Percentiles rank a stretch among this genome's conserved stretches.
Conservation (phyloP, 225 moss, liverwort and hornwort genomes). For the Thuidium tamariscinum region DNA sequence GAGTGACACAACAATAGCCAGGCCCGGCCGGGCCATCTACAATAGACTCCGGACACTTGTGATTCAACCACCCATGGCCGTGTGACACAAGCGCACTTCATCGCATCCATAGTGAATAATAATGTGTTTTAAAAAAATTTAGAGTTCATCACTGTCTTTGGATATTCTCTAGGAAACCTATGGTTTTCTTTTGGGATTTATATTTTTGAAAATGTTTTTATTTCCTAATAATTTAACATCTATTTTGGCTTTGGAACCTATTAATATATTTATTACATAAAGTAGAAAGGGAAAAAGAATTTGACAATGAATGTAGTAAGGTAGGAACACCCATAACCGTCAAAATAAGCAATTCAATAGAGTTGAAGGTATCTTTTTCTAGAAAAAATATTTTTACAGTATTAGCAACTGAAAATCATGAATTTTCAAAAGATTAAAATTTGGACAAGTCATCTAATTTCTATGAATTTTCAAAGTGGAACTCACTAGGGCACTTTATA, state of each 20-base stretch:
- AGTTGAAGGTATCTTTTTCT: no score
- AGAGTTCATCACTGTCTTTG: neutral
- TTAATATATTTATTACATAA: neutral
- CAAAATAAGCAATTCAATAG: no score
- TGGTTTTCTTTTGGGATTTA: neutral
- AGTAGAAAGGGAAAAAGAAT: neutral
- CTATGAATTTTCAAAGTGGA: no score
- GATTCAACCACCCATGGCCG: no score
- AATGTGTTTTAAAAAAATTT: neutral
- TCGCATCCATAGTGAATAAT: neutral
- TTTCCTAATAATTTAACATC: neutral
- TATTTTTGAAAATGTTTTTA: neutral
- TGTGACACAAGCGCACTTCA: neutral
- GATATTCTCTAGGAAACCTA: neutral
- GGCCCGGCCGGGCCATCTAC: no score
- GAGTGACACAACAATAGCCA: neutral
- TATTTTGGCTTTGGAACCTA: neutral
- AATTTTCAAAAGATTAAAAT: no score
- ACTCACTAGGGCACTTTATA: no score
- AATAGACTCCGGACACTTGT: no score
- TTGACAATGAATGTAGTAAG: neutral
- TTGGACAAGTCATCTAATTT: no score
- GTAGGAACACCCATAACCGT: no score
- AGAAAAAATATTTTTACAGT: no score
- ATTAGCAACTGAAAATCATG: no score